Base-by-base conservation (phyloP, 768 basidiomycete genomes). In the Leccinum sublutescens region DNA sequence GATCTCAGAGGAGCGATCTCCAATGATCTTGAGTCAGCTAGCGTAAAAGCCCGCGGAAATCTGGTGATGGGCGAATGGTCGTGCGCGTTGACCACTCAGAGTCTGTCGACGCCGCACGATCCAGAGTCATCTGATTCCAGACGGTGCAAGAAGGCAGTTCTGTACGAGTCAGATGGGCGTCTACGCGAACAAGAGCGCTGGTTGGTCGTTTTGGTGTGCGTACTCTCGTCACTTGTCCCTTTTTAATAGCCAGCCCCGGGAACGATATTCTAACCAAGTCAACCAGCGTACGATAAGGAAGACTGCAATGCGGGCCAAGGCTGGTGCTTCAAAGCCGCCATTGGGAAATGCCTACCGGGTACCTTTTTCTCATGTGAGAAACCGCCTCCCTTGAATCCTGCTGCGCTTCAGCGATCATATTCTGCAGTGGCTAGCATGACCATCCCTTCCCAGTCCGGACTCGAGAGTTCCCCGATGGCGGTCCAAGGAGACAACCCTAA, bases 191-290 rank as follows among this genome's bases (percentile, higher is more conserved):
- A 71, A 71, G 34, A 79, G 84, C 17, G 81, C 85, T 1, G 87
- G 89, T 0, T 89, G 86, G 84, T 73, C 74, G 36, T 89, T 89
- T 69, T 89, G 88, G 87, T 80, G 87, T 87, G 64, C 61, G 84
- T 67, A 2, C 36, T 29, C 1, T 5, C 27, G 8, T 23, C 10
- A 8, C 36, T 5, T 36, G 15, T 38, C 36, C n/a, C 36, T 21
- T 12, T 8, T 52, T 17, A 12, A 48, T 19, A 40, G 29, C 25
- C 27, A 1, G 29, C 8, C 10, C 7, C 19, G 21, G 12, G 38
- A 40, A 40, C 12, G 17, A 40, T 11, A 6, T 11, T 34, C 33
- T 58, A 14, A 62, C 19, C 3, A 5, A 27, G 27, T n/a, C 14
- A 25, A 55, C 43, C 48, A 86, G 84, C 85, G 3, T 88, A 85